Evolutionary conservation across 2,329 filamentous ascomycete genomes (phyloP), one percentile per base, ranked within the genome.

Genomic region (Nothophoma quercina): DNA sequence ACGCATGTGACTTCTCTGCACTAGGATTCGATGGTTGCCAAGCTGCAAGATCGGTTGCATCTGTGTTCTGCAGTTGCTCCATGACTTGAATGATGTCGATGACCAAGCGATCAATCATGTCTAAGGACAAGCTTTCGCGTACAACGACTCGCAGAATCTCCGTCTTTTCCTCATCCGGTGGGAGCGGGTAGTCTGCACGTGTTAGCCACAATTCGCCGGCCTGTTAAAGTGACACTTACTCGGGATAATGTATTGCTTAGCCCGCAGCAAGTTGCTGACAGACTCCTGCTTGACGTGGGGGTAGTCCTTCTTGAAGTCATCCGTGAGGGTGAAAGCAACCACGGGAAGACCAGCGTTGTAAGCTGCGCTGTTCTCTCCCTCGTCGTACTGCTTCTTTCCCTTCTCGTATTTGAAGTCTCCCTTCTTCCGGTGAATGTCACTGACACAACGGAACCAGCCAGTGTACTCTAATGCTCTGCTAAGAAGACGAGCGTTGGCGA

Each of bases 161-260:
- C 1, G 77, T 86, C 45, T 81, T 77, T 13, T 86, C 81, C 65
- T 85, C 84, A 34, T 76, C 78, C 0, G 86, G 86, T 7, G 87
- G 87, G 5, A 89, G 77, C 1, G 85, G 82, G 67, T 89, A 89
- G 75, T 89, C 78, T 80, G 51, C 28, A 34, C 19, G 33, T 29
- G 51, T 65, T 29, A 68, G 62, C 29, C 34, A 52, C 12, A 23
- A 19, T 23, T 43, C 30, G 44, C 30, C 15, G 28, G 19, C 38
- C 46, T 16, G 36, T 18, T 36, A n/a, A 25, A 64, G n/a, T 6
- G 21, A 18, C 9, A 68, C 77, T 67, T 73, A 81, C 79, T 89
- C 18, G 86, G 87, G 51, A 89, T 85, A 54, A 89, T 89, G 76
- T 88, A 89, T 71, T 88, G 85, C 65, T 86, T 86, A 4, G 84